Evolutionary conservation across 1,284 basidiomycete genomes (phyloP).

Genomic region (Boletus nobilissimus): DNA sequence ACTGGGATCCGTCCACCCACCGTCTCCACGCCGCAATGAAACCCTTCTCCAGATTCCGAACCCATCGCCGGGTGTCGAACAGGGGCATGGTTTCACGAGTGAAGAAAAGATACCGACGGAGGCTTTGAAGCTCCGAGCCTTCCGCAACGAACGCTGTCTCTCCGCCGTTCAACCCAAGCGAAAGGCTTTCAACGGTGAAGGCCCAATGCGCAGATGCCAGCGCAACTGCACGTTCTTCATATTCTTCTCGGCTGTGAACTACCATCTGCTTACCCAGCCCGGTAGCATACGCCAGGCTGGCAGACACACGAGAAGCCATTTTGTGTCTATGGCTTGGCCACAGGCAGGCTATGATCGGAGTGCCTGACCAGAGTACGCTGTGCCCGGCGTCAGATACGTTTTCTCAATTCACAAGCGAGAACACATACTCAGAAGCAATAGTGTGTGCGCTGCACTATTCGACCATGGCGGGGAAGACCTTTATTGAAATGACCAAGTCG

Average conservation of each 20-base stretch:
- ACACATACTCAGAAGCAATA: slow-evolving; percentile 64
- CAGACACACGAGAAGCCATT: slow-evolving; percentile 70
- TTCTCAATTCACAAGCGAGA: background rate
- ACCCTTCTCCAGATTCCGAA: slow-evolving; percentile 62
- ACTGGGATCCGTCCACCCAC: slow-evolving; percentile 63
- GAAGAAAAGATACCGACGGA: slow-evolving; percentile 61
- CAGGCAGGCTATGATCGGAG: slow-evolving; percentile 68
- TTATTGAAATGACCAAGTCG: background rate
- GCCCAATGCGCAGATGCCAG: slow-evolving; percentile 54
- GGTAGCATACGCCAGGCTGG: slow-evolving; percentile 66
- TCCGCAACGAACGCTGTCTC: slow-evolving; percentile 3
- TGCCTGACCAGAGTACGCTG: slow-evolving; percentile 69
- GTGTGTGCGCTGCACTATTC: slow-evolving; percentile 70
- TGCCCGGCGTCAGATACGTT: slow-evolving; percentile 19
- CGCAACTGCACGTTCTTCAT: slow-evolving; percentile 63
- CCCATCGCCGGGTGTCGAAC: slow-evolving; percentile 68
- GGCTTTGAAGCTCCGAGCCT: slow-evolving; percentile 53
- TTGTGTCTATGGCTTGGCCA: slow-evolving; percentile 66
- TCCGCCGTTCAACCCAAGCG: slow-evolving; percentile 2
- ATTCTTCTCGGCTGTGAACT: slow-evolving; percentile 58
- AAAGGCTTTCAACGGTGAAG: slow-evolving; percentile 24
- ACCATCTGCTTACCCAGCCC: slow-evolving; percentile 67
- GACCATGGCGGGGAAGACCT: background rate
- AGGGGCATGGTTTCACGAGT: slow-evolving; percentile 59
- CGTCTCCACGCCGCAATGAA: slow-evolving; percentile 63